phyloP scores from a whole-genome alignment of 169 alveolate species.

The Cryptosporidium sp. region DNA sequence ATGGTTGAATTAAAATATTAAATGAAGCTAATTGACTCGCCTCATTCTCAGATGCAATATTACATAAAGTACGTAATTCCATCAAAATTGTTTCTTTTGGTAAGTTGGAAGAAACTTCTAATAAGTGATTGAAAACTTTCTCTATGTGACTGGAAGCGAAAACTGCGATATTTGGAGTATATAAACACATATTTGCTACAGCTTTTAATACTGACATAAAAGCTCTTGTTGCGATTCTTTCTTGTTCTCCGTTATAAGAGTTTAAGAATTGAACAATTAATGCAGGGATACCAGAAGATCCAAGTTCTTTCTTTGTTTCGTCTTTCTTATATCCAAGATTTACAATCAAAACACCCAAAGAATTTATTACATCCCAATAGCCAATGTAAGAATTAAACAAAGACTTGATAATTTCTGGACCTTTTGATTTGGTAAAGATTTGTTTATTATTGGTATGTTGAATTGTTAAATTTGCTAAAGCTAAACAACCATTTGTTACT shows the following conservation, averaged over 20 bases:
- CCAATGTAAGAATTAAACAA: slow-evolving; percentile 83
- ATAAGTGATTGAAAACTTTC: slow-evolving; percentile 43
- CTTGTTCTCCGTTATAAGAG: slow-evolving; percentile 83
- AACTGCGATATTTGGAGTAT: slow-evolving; percentile 84
- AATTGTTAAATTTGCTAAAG: slow-evolving; percentile 90
- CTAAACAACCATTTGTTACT: slow-evolving; percentile 90
- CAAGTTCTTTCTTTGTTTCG: slow-evolving; percentile 85
- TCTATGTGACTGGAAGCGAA: slow-evolving; percentile 63
- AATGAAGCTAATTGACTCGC: slow-evolving; percentile 87
- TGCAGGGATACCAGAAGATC: slow-evolving; percentile 89
- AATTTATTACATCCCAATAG: slow-evolving; percentile 88
- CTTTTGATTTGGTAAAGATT: slow-evolving; percentile 85
- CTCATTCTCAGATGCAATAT: slow-evolving; percentile 90
- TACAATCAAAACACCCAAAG: slow-evolving; percentile 89
- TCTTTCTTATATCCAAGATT: slow-evolving; percentile 89
- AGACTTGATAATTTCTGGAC: slow-evolving; percentile 88
- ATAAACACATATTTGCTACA: slow-evolving; percentile 87
- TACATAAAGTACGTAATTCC: slow-evolving; percentile 89
- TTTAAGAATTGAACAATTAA: slow-evolving; percentile 87
- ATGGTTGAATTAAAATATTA: slow-evolving; percentile 86
- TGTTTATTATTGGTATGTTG: slow-evolving; percentile 86
- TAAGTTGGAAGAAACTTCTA: slow-evolving; percentile 32
- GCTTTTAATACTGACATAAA: slow-evolving; percentile 89
- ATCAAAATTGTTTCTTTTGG: slow-evolving; percentile 74
- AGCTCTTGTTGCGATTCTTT: slow-evolving; percentile 86